phyloP scores from a whole-genome alignment of 2,329 filamentous ascomycete genomes.

The Fusarium gaditjirri region DNA sequence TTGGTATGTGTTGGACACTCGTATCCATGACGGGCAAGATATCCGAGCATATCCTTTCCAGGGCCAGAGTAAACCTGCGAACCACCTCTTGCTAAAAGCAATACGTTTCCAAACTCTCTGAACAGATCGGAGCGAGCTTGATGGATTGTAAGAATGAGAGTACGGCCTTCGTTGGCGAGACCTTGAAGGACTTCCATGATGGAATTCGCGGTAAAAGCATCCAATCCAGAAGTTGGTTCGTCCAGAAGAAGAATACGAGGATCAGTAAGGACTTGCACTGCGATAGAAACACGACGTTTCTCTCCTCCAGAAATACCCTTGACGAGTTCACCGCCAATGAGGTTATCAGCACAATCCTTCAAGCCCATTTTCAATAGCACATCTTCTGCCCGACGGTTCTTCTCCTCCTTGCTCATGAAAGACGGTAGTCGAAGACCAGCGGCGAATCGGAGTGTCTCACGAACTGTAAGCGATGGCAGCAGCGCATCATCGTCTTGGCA shows the following conservation, averaged over 20 bases:
- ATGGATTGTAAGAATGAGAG: conserved; percentile 80
- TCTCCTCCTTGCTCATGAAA: conserved; percentile 76
- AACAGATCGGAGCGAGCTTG: conserved; percentile 81
- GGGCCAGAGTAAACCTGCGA: conserved; percentile 74
- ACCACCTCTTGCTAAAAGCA: conserved; percentile 77
- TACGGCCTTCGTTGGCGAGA: conserved; percentile 77
- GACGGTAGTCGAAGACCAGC: conserved; percentile 76
- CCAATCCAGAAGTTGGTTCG: conserved; percentile 79
- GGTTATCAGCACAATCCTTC: conserved; percentile 80
- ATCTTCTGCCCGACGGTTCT: conserved; percentile 74
- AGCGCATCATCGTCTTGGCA: conserved; percentile 83
- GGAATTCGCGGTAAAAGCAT: conserved; percentile 81
- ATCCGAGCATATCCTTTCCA: conserved; percentile 70
- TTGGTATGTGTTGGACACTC: conserved; percentile 77
- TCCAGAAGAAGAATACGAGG: conserved; percentile 78
- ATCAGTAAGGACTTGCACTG: conserved; percentile 80
- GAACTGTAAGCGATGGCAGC: conserved; percentile 77
- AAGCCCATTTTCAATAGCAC: conserved; percentile 79
- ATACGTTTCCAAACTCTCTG: conserved; percentile 74
- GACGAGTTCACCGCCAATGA: conserved; percentile 76
- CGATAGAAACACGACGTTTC: conserved; percentile 81
- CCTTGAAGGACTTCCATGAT: conserved; percentile 79
- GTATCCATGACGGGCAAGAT: conserved; percentile 70
- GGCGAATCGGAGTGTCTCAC: conserved; percentile 77
- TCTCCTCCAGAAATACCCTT: conserved; percentile 85